These are phyloP conservation scores for Pharnaceum exiguum DNA, from an alignment of 148 eudicot genomes.

Conservation along the genomic window DNA sequence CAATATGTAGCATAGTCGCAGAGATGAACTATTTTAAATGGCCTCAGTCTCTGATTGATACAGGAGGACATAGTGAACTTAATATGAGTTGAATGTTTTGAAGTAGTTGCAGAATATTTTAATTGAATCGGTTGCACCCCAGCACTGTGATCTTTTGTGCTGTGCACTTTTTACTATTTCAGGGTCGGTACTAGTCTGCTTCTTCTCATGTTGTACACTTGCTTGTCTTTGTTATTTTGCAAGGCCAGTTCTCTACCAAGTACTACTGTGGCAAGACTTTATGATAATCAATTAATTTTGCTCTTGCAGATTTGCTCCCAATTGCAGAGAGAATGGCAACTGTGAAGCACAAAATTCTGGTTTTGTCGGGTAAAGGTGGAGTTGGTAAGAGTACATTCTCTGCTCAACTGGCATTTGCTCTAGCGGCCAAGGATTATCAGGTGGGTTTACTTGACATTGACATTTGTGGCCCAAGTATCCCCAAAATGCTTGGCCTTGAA, in stretches of 20 bases:
- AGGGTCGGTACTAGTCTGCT: no score
- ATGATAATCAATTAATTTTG: neutral
- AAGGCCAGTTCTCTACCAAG: neutral
- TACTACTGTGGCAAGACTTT: neutral
- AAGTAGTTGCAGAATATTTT: no score
- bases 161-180: no score
- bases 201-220: neutral
- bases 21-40: no score
- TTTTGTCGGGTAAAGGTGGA: constrained; percentile 86
- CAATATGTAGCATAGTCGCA: no score
- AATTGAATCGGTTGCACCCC: no score
- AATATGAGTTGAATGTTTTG: no score
- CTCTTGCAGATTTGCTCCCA: constrained; percentile 62
- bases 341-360: constrained; percentile 87
- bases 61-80: no score
- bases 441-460: constrained; percentile 88
- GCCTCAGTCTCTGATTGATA: no score
- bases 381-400: constrained; percentile 98
- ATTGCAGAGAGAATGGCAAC: constrained; percentile 92
- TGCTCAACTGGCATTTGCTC: constrained; percentile 79
- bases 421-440: constrained; percentile 75
- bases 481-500: constrained; percentile 94
- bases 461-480: constrained; percentile 92
- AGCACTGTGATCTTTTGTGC: no score
- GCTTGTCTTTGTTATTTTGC: neutral